phyloP scores from a whole-genome alignment of 2,329 filamentous ascomycete genomes.

The Sporothrix luriei region DNA sequence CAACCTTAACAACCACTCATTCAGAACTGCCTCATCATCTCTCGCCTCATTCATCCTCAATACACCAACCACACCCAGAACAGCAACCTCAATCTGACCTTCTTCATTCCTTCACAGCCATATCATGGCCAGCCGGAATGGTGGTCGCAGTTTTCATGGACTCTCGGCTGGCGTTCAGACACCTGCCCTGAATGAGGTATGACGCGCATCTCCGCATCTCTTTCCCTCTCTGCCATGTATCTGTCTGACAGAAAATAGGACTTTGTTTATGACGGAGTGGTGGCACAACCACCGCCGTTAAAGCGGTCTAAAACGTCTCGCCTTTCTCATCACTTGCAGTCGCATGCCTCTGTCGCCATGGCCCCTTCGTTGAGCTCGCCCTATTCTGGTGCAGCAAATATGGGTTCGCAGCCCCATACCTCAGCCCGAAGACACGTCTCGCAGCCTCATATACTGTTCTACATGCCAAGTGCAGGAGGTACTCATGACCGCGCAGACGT shows the following conservation, averaged over 20 bases:
- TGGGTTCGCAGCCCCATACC: not conserved
- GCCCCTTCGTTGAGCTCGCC: conserved; percentile 25
- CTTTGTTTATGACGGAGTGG: not conserved
- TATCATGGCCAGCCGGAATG: conserved; percentile 4
- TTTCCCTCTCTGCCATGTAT: not conserved
- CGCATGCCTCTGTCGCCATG: conserved; percentile 8
- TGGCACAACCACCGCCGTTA: conserved; percentile 21
- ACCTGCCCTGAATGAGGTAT: not conserved
- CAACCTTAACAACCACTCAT: not conserved
- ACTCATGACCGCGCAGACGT: not conserved
- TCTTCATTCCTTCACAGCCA: not conserved
- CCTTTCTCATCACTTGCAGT: not conserved
- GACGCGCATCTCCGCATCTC: not conserved
- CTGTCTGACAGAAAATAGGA: not conserved
- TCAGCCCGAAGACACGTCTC: not conserved
- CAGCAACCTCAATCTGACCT: not conserved
- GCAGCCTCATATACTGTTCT: conserved; percentile 12
- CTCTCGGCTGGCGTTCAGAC: not conserved
- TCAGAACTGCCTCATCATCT: not conserved
- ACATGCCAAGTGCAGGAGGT: not conserved
- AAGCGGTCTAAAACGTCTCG: conserved; percentile 31
- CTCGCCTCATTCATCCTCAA: conserved; percentile 18
- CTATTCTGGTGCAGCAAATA: not conserved
- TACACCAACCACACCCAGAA: not conserved
- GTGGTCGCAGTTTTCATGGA: not conserved